Percentiles rank a stretch among this genome's conserved stretches.
Conservation (phyloP, 352 stramenopile species). For the Blastocystis sp. region DNA sequence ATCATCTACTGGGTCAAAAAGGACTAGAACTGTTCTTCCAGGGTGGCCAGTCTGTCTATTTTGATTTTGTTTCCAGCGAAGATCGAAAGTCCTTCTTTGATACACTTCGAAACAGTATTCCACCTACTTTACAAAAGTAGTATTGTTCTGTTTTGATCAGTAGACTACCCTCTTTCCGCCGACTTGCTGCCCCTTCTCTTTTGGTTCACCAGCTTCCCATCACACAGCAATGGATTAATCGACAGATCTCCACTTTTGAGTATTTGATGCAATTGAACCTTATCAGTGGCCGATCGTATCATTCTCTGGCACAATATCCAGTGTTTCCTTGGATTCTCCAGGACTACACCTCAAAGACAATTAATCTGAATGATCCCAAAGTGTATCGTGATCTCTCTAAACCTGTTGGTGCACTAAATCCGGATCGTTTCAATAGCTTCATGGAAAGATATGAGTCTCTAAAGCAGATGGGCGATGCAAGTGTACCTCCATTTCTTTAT, state of each 20-base stretch:
- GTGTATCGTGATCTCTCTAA: slow-evolving; percentile 90
- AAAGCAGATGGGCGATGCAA: slow-evolving; percentile 62
- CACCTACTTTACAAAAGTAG: not conserved
- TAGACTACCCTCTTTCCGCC: not conserved
- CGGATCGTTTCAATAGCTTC: slow-evolving; percentile 71
- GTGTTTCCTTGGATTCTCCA: slow-evolving; percentile 93
- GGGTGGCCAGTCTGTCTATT: not conserved
- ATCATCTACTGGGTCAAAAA: not conserved
- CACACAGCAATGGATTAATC: not conserved
- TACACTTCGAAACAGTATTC: not conserved
- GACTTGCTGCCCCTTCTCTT: not conserved
- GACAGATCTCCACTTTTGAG: slow-evolving; percentile 81
- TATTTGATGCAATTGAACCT: slow-evolving; percentile 93
- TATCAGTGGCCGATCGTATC: slow-evolving; percentile 86
- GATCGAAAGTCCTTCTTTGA: not conserved
- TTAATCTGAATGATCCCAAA: slow-evolving; percentile 82
- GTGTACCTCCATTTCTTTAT: slow-evolving; percentile 81
- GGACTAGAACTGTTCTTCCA: not conserved
- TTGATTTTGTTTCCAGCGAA: not conserved
- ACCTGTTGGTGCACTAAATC: slow-evolving; percentile 89
- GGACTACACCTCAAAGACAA: slow-evolving; percentile 83
- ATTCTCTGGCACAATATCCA: slow-evolving; percentile 94
- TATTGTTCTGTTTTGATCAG: not conserved
- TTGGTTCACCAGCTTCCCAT: not conserved
- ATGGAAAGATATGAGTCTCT: slow-evolving; percentile 72